These are phyloP conservation scores for Pyricularia pennisetigena DNA, from an alignment of 2,329 filamentous ascomycete species.

Conservation along the genomic window DNA sequence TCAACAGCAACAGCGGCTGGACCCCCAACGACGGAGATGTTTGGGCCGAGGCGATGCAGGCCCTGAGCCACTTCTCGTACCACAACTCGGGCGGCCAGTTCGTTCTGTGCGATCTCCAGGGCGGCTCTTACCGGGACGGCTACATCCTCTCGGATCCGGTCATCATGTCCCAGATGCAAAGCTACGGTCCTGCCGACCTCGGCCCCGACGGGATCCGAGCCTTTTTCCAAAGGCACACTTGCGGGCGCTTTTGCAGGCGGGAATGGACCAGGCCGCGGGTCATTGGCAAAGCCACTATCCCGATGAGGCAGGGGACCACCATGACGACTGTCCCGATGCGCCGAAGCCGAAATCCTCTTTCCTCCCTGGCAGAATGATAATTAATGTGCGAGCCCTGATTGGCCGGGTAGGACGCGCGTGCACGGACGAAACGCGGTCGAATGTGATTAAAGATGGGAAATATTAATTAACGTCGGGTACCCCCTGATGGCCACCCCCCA, in stretches of 20 bases:
- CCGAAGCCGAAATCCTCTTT: background rate
- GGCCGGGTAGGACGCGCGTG: too few relatives aligned
- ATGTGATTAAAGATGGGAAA: too few relatives aligned
- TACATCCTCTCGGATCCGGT: slow-evolving; percentile 29
- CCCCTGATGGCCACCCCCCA: too few relatives aligned
- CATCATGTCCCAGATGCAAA: slow-evolving; percentile 24
- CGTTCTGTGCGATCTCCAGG: slow-evolving; percentile 31
- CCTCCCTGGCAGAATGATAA: background rate
- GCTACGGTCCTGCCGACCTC: slow-evolving; percentile 28
- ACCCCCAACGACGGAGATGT: slow-evolving; percentile 11
- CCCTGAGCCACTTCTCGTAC: slow-evolving; percentile 33
- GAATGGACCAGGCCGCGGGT: slow-evolving; percentile 13
- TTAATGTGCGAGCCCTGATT: too few relatives aligned
- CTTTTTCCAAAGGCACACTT: slow-evolving; percentile 27
- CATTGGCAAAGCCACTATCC: background rate
- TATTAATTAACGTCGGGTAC: too few relatives aligned
- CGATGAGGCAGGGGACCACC: background rate
- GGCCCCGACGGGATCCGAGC: slow-evolving; percentile 25
- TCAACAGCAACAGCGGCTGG: slow-evolving; percentile 34
- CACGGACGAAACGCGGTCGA: too few relatives aligned
- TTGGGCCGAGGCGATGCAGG: slow-evolving; percentile 28
- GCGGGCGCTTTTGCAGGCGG: slow-evolving; percentile 20
- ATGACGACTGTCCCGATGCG: background rate
- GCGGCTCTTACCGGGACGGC: slow-evolving; percentile 24
- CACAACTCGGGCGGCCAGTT: slow-evolving; percentile 24